Evolutionary conservation across 768 basidiomycete genomes (phyloP), one percentile per base, ranked within the genome.

Genomic region (Agaricus subrufescens): DNA sequence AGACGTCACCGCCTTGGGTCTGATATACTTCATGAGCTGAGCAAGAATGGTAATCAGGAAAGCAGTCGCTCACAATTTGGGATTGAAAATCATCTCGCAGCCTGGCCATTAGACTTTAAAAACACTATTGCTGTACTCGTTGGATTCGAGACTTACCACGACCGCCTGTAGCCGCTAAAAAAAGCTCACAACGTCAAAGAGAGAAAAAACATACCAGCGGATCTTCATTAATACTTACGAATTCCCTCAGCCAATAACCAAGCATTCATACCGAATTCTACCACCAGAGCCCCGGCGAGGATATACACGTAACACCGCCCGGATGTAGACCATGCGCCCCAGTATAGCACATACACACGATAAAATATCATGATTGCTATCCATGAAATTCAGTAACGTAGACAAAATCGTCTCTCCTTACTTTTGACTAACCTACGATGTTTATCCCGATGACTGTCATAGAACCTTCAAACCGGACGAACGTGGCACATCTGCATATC

Each of bases 361-460:
- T 83, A 58, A 30, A 82, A 68, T 81, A 85, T 83, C 81, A 85
- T 83, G 9, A 82, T 58, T 1, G 66, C 72, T 73, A 27, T 12
- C 40, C 40, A 31, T 14, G n/a, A 6, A 40, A 25, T 5, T 23
- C 10, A 42, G 29, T 40, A 10, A 40, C 27, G 5, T 15, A 1
- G 3, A 27, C 10, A 25, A 14, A 8, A 3, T 1, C n/a, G 29
- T 26, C 4, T 12, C n/a, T 8, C 9, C 23, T 4, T 37, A 2
- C 6, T 14, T 11, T 19, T 29, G 10, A 58, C 67, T 25, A 50
- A 57, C 75, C 80, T 1, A 78, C 76, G 23, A 80, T 66, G 38
- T 77, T 72, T 49, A 84, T 76, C 1, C 78, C 82, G 15, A 79
- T 78, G 12, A 80, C 70, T 0, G 80, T 80, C 53, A 52, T 63